These are phyloP conservation scores for Limonium bicolor DNA, from an alignment of 148 eudicot genomes.

Conservation along the genomic window DNA sequence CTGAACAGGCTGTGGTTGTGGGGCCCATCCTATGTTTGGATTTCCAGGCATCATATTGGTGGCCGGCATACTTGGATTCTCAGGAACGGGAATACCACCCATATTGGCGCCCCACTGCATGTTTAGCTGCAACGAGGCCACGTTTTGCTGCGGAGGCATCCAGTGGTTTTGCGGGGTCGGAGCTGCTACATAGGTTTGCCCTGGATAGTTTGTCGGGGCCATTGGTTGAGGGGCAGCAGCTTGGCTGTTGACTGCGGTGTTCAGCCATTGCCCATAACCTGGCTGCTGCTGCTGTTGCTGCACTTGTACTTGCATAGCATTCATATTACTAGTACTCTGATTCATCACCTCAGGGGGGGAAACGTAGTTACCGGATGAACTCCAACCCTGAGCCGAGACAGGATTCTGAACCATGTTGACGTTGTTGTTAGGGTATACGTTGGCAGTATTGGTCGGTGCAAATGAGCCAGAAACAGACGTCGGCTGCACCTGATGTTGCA, in stretches of 20 bases:
- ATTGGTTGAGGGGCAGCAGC: constrained; percentile 8
- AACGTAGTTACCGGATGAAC: constrained; percentile 21
- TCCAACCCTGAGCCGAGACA: constrained; percentile 25
- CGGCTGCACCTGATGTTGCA: constrained; percentile 7
- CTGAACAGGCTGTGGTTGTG: constrained; percentile 5
- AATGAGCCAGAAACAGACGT: constrained; percentile 6
- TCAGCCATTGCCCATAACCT: constrained; percentile 40
- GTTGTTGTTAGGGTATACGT: constrained; percentile 13
- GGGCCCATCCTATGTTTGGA: constrained; percentile 54
- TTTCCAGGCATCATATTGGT: constrained; percentile 10
- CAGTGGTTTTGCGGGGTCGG: constrained; percentile 26
- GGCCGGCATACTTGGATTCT: constrained; percentile 2
- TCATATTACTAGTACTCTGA: constrained; percentile 6
- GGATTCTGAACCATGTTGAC: constrained; percentile 24
- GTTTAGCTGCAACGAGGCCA: constrained; percentile 11
- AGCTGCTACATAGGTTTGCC: constrained; percentile 20
- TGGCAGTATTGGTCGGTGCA: constrained; percentile 3
- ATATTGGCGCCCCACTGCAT: too few relatives aligned
- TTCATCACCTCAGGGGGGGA: constrained; percentile 17
- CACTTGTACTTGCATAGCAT: constrained; percentile 15
- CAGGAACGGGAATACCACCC: constrained; percentile 8
- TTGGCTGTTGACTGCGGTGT: constrained; percentile 12
- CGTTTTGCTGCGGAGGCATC: constrained; percentile 33
- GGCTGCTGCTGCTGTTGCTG: constrained; percentile 34
- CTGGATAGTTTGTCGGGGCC: constrained; percentile 16